Conservation (phyloP, 345 rosid species). For the Noccaea bulbosa region DNA sequence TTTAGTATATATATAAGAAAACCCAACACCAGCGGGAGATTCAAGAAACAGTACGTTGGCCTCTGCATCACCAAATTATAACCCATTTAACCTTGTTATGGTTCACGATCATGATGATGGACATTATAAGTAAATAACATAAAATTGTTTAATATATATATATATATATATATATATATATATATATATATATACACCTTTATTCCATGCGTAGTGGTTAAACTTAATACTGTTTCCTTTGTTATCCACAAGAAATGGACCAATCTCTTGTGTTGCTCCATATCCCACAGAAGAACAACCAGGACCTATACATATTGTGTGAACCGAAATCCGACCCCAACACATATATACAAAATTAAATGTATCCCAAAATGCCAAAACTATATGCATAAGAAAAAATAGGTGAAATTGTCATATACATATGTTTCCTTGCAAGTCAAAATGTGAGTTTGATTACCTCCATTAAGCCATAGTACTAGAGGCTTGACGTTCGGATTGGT, state of each 20-base stretch:
- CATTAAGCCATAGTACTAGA: slow-evolving; percentile 89
- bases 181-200: slow-evolving; percentile 49
- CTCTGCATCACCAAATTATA: slow-evolving; percentile 57
- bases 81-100: background rate
- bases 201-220: slow-evolving; percentile 82
- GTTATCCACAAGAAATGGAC: slow-evolving; percentile 83
- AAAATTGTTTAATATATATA: background rate
- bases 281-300: slow-evolving; percentile 96
- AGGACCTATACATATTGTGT: slow-evolving; percentile 57
- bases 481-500: slow-evolving; percentile 59
- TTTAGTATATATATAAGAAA: slow-evolving; percentile 65
- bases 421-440: background rate
- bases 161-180: no score
- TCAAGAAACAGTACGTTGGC: slow-evolving; percentile 87
- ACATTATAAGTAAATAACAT: background rate
- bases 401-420: background rate
- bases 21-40: slow-evolving; percentile 92
- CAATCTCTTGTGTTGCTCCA: slow-evolving; percentile 96
- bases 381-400: background rate
- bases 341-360: no score
- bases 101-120: background rate
- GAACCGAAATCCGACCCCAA: no score
- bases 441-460: slow-evolving; percentile 55
- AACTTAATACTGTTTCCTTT: slow-evolving; percentile 59
- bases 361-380: no score